Conservation (phyloP, 306 rosid genomes). For the Heteromeles arbutifolia region DNA sequence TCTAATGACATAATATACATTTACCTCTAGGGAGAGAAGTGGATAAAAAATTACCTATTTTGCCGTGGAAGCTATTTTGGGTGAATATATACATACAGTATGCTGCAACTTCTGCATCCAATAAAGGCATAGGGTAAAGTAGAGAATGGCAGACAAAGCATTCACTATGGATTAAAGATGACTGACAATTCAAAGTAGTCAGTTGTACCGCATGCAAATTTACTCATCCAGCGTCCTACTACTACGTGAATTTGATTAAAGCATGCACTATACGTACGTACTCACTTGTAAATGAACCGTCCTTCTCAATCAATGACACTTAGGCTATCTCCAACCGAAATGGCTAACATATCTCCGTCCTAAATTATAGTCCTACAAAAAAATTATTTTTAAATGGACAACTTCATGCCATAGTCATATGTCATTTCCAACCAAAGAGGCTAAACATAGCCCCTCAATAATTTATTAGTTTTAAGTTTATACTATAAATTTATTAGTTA, state of each 20-base stretch:
- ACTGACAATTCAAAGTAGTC: background rate
- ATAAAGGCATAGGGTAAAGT: background rate
- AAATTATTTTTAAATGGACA: too few species aligned
- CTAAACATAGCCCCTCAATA: too few species aligned
- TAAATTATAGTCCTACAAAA: too few species aligned
- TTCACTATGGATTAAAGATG: background rate
- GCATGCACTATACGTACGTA: background rate
- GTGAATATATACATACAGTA: too few species aligned
- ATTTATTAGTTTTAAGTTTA: too few species aligned
- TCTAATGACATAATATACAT: background rate
- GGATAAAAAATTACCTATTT: background rate
- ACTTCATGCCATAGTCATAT: too few species aligned
- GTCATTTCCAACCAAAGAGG: too few species aligned
- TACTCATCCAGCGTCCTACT: background rate
- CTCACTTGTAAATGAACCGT: background rate
- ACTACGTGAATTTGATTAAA: background rate
- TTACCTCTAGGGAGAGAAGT: background rate
- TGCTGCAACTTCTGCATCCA: background rate
- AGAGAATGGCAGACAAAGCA: background rate
- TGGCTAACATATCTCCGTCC: too few species aligned
- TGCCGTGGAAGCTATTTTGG: background rate
- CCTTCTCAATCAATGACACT: background rate
- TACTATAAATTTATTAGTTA: too few species aligned
- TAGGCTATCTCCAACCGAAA: too few species aligned
- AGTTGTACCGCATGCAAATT: constrained; percentile 1